Percentiles rank a stretch among this genome's conserved stretches.
phyloP scores from a whole-genome alignment of 441 rosid species.

The Gossypium laxum region DNA sequence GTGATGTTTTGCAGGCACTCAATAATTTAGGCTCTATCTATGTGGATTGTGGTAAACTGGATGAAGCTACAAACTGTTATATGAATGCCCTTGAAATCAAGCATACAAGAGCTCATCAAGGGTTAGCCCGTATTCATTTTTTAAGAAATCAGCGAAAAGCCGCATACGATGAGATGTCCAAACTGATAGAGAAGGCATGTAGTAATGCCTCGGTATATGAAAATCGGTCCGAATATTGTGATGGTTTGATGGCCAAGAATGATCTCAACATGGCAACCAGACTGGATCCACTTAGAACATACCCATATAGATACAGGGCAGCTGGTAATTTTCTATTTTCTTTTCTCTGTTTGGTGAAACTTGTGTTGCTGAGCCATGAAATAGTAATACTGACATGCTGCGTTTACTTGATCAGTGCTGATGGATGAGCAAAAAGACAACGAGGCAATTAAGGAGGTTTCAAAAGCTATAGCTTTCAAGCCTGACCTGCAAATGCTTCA shows the following conservation, averaged over 20 bases:
- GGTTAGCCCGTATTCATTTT: conserved; percentile 53
- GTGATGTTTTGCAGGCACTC: conserved; percentile 42
- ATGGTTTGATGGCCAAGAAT: conserved; percentile 48
- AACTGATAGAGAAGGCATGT: conserved; percentile 52
- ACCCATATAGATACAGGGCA: conserved; percentile 67
- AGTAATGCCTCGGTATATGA: conserved; percentile 52
- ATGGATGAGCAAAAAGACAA: conserved; percentile 68
- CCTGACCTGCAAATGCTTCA: conserved; percentile 63
- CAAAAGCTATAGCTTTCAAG: conserved; percentile 56
- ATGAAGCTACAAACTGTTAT: conserved; percentile 48
- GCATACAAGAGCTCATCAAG: conserved; percentile 71
- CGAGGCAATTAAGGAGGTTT: conserved; percentile 54
- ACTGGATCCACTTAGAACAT: conserved; percentile 65
- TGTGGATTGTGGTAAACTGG: conserved; percentile 47
- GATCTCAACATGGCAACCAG: conserved; percentile 56
- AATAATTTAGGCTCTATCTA: conserved; percentile 59
- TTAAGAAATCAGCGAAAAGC: conserved; percentile 44
- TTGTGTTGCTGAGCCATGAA: not conserved
- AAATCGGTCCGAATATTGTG: conserved; percentile 63
- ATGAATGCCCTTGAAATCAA: conserved; percentile 57
- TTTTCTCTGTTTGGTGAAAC: no score
- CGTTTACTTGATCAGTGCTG: conserved; percentile 28
- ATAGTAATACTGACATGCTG: conserved; percentile 13
- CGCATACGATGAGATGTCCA: conserved; percentile 61
- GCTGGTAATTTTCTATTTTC: conserved; percentile 52